Conservation (phyloP, 805 yeast species). For the Yarrowia sp. region DNA sequence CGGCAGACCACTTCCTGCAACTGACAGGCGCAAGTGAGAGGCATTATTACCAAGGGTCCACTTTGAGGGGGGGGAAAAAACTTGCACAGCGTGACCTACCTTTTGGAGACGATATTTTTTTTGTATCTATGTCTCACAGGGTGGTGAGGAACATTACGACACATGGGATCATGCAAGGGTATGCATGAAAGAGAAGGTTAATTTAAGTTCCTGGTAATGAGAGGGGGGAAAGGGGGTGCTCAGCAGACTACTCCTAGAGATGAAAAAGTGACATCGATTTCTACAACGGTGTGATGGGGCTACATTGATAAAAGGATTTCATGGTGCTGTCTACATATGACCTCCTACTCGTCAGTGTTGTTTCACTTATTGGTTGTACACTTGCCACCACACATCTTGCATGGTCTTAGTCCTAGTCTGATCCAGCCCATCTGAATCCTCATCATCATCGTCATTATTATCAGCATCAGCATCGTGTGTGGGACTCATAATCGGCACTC, state of each 20-base stretch:
- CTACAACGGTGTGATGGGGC: constrained; percentile 25
- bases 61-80: constrained; percentile 3
- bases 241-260: constrained; percentile 33
- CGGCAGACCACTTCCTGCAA: background rate
- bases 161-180: constrained; percentile 32
- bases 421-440: background rate
- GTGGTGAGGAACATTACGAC: constrained; percentile 32
- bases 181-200: constrained; percentile 4
- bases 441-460: background rate
- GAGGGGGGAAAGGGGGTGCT: constrained; percentile 25
- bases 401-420: background rate
- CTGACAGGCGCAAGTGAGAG: too few relatives aligned
- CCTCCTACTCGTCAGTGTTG: constrained; percentile 3
- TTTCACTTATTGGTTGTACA: background rate
- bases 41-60: background rate
- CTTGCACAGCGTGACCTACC: constrained; percentile 36
- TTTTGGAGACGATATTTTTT: constrained; percentile 4
- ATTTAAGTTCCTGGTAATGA: constrained; percentile 17
- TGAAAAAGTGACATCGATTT: constrained; percentile 24
- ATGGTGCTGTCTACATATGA: background rate
- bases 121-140: constrained; percentile 2
- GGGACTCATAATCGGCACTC: background rate
- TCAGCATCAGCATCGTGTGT: background rate
- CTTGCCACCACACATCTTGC: constrained; percentile 1
- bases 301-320: background rate